A percentile compares a stretch with the other conserved stretches of the same genome.
These are phyloP conservation scores for Austroboletus niveus DNA, from an alignment of 1,284 basidiomycete species.

Conservation along the genomic window DNA sequence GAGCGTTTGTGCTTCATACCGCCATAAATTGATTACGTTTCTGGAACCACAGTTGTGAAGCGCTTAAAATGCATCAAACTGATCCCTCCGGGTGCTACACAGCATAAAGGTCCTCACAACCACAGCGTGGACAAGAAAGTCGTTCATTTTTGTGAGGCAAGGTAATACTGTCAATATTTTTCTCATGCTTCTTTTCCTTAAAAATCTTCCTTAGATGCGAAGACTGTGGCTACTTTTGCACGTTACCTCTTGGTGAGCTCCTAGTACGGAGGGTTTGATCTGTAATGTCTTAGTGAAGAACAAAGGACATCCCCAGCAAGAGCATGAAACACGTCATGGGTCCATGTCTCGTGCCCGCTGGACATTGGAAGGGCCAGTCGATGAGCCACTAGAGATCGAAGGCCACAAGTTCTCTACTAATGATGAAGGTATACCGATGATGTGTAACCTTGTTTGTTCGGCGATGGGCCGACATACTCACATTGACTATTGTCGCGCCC, in stretches of 20 bases:
- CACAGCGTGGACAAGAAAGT: conserved; percentile 44
- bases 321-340: conserved; percentile 63
- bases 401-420: conserved; percentile 53
- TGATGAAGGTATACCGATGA: conserved; percentile 62
- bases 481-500: conserved; percentile 53
- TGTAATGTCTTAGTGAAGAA: background rate
- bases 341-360: conserved; percentile 59
- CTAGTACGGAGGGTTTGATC: background rate
- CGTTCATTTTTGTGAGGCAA: conserved; percentile 51
- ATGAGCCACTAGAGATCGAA: conserved; percentile 46
- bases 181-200: background rate
- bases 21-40: background rate
- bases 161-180: conserved; percentile 27
- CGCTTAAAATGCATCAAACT: conserved; percentile 46
- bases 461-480: conserved; percentile 55
- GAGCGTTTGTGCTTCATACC: background rate
- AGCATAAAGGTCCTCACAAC: conserved; percentile 46
- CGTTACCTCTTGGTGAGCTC: conserved; percentile 47
- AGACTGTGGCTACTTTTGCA: conserved; percentile 59
- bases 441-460: conserved; percentile 58
- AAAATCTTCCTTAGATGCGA: conserved; percentile 39
- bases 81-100: conserved; percentile 41
- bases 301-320: conserved; percentile 55
- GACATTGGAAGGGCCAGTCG: conserved; percentile 51
- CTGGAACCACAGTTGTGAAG: conserved; percentile 38